Conservation (phyloP, 345 rosid genomes). For the Anacardium occidentale region DNA sequence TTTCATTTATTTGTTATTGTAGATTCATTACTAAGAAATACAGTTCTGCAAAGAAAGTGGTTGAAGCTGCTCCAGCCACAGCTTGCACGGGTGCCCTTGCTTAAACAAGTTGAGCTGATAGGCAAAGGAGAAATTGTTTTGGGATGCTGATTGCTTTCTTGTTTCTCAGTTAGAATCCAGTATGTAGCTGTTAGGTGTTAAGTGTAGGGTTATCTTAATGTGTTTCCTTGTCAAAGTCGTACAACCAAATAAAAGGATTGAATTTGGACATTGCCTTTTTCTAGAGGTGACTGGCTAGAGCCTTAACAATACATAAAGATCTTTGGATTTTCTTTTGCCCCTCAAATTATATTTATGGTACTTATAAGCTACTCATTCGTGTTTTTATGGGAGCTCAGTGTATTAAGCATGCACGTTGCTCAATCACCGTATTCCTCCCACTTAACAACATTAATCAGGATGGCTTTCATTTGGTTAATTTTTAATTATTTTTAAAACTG, state of each 20-base stretch:
- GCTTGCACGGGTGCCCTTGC: conserved; percentile 69
- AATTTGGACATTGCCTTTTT: background rate
- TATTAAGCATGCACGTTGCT: too few relatives aligned
- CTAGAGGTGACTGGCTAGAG: background rate
- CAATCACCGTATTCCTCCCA: too few relatives aligned
- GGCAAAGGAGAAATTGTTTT: conserved; percentile 8
- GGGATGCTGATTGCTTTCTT: background rate
- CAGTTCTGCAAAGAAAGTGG: conserved; percentile 55
- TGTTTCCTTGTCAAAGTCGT: conserved; percentile 7
- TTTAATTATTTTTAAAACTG: too few relatives aligned
- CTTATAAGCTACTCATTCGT: too few relatives aligned
- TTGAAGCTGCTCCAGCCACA: conserved; percentile 69
- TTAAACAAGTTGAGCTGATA: conserved; percentile 24
- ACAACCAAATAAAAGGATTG: conserved; percentile 12
- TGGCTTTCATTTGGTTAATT: too few relatives aligned
- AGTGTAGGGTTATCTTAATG: conserved; percentile 15
- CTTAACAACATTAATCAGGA: too few relatives aligned
- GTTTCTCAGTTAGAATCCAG: conserved; percentile 10
- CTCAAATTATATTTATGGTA: too few relatives aligned
- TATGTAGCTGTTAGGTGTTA: conserved; percentile 10
- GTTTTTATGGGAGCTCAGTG: too few relatives aligned
- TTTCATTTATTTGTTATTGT: conserved; percentile 8
- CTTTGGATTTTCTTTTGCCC: background rate
- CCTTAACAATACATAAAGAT: background rate
- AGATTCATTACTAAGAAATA: conserved; percentile 89